Evolutionary conservation across 148 eudicot species (phyloP).

Genomic region (Fallopia convolvulus): DNA sequence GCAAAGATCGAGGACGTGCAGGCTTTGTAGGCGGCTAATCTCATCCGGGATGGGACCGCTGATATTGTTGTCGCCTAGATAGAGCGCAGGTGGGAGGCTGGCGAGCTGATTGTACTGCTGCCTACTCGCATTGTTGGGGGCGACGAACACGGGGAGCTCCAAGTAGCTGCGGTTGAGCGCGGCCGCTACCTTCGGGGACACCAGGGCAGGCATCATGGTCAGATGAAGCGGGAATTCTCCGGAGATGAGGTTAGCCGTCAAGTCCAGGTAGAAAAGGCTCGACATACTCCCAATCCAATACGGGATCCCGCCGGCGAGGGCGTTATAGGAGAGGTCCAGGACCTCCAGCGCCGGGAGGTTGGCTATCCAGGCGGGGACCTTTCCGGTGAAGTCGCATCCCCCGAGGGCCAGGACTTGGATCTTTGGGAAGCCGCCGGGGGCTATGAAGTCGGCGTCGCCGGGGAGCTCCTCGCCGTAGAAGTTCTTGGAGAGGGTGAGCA

Average conservation of each 20-base stretch:
- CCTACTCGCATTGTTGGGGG: constrained; percentile 15
- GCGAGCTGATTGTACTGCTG: constrained; percentile 21
- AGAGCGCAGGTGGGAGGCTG: constrained; percentile 25
- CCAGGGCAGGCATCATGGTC: constrained; percentile 4
- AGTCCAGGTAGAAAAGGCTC: constrained; percentile 24
- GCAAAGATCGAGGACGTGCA: constrained; percentile 26
- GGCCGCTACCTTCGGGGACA: constrained; percentile 7
- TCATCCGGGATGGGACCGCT: constrained; percentile 22
- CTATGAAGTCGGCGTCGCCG: background rate
- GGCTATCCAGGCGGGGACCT: constrained; percentile 24
- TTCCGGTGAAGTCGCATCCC: constrained; percentile 23
- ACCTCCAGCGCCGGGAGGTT: constrained; percentile 19
- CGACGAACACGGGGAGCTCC: constrained; percentile 24
- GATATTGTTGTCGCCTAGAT: constrained; percentile 21
- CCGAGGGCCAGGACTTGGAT: constrained; percentile 25
- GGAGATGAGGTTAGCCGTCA: constrained; percentile 20
- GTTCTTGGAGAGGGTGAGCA: constrained; percentile 21
- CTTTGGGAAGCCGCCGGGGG: constrained; percentile 15
- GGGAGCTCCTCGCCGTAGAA: constrained; percentile 27
- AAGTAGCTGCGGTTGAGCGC: constrained; percentile 10
- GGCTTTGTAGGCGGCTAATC: constrained; percentile 26
- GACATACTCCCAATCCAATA: constrained; percentile 25
- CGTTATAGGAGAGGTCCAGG: constrained; percentile 24
- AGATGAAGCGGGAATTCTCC: constrained; percentile 25
- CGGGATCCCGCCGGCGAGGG: constrained; percentile 25